A percentile compares a stretch with the other conserved stretches of the same genome.
These are phyloP conservation scores for Penicillium canariense DNA, from an alignment of 495 filamentous ascomycete genomes.

Conservation along the genomic window DNA sequence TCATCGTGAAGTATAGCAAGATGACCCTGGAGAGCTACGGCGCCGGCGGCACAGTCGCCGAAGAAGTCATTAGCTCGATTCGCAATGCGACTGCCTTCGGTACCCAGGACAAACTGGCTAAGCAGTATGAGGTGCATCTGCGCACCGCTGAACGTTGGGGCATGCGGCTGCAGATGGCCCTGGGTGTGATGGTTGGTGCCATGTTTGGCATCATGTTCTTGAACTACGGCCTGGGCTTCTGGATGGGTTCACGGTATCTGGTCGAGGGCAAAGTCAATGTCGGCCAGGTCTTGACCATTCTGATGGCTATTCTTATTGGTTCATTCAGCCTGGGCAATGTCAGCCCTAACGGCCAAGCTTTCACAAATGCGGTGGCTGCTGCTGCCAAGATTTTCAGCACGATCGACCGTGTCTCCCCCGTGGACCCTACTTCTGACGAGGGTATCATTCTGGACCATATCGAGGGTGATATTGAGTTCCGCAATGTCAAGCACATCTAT, in stretches of 20 bases:
- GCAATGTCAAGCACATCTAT: slow-evolving; percentile 86
- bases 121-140: slow-evolving; percentile 77
- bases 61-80: slow-evolving; percentile 93
- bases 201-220: slow-evolving; percentile 84
- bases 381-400: slow-evolving; percentile 88
- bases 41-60: slow-evolving; percentile 81
- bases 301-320: slow-evolving; percentile 87
- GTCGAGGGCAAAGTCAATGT: slow-evolving; percentile 61
- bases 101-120: slow-evolving; percentile 83
- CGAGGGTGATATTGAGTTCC: slow-evolving; percentile 77
- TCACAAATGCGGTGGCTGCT: slow-evolving; percentile 76
- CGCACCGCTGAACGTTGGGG: slow-evolving; percentile 72
- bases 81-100: slow-evolving; percentile 91
- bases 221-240: slow-evolving; percentile 91
- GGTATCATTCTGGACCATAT: slow-evolving; percentile 70
- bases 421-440: slow-evolving; percentile 71
- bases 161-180: slow-evolving; percentile 64
- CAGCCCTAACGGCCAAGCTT: slow-evolving; percentile 79
- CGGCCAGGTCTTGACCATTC: slow-evolving; percentile 64
- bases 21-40: slow-evolving; percentile 74
- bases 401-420: slow-evolving; percentile 84
- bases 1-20: slow-evolving; percentile 79
- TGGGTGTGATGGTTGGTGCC: slow-evolving; percentile 73
- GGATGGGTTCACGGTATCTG: slow-evolving; percentile 84
- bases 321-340: slow-evolving; percentile 90